Conservation (phyloP, 2,329 filamentous ascomycete genomes). For the Ophiocordyceps camponoti-floridani region DNA sequence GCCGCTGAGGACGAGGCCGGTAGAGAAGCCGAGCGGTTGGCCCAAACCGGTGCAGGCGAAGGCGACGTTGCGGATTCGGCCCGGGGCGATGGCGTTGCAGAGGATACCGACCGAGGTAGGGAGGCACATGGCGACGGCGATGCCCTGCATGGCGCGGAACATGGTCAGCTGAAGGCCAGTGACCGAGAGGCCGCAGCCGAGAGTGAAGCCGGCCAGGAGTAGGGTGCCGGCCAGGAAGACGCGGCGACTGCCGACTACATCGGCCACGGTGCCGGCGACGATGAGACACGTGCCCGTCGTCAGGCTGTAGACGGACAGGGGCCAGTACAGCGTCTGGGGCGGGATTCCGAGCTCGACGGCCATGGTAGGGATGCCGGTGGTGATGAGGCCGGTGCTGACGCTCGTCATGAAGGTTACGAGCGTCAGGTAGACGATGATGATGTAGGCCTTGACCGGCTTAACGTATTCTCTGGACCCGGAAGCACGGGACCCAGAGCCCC, state of each 20-base stretch:
- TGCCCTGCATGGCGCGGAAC: constrained; percentile 21
- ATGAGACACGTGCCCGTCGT: constrained; percentile 18
- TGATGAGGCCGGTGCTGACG: neutral
- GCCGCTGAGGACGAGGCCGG: constrained; percentile 31
- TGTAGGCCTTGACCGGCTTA: too few relatives aligned
- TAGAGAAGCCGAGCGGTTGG: constrained; percentile 28
- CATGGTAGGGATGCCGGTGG: constrained; percentile 18
- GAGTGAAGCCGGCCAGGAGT: constrained; percentile 10
- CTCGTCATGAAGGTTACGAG: neutral
- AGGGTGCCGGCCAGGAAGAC: constrained; percentile 17
- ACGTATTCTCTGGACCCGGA: too few relatives aligned
- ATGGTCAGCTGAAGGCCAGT: constrained; percentile 16
- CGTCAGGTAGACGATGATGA: too few relatives aligned
- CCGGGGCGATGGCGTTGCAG: constrained; percentile 11
- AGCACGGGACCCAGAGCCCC: too few relatives aligned
- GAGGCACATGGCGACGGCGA: constrained; percentile 16
- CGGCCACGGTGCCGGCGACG: constrained; percentile 19
- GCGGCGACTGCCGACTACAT: constrained; percentile 14
- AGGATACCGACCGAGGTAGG: constrained; percentile 18
- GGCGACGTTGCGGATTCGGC: constrained; percentile 18
- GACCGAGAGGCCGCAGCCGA: constrained; percentile 12
- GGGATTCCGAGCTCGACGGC: constrained; percentile 16
- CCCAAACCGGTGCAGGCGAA: constrained; percentile 26
- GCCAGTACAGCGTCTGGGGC: constrained; percentile 19
- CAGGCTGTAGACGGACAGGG: constrained; percentile 16